These are phyloP conservation scores for Lachnum nothofagi DNA, from an alignment of 2,329 filamentous ascomycete genomes.

Conservation along the genomic window DNA sequence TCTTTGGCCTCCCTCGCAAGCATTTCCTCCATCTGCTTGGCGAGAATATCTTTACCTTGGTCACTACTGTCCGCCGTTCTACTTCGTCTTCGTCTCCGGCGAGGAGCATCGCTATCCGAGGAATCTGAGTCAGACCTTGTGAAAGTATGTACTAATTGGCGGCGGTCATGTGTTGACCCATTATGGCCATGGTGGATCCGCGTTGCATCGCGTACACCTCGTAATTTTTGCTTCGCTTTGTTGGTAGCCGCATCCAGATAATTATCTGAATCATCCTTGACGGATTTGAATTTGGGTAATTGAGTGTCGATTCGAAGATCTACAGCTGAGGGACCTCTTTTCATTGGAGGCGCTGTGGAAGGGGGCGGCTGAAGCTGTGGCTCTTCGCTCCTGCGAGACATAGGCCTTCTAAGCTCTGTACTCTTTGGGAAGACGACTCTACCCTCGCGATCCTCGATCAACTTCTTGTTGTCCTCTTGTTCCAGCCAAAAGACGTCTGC, in stretches of 20 bases:
- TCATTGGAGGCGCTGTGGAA: conserved; percentile 10
- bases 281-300: conserved; percentile 31
- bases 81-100: conserved; percentile 36
- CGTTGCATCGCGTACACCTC: conserved; percentile 45
- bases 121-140: conserved; percentile 54
- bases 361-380: conserved; percentile 13
- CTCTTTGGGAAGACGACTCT: conserved; percentile 61
- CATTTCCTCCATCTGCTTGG: conserved; percentile 59
- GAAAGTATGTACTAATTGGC: conserved; percentile 49
- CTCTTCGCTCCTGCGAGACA: conserved; percentile 30
- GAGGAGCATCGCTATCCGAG: conserved; percentile 49
- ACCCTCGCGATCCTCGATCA: conserved; percentile 76
- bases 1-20: conserved; percentile 48
- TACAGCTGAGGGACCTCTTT: conserved; percentile 13
- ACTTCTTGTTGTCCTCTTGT: conserved; percentile 69
- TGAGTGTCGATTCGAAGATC: conserved; percentile 31
- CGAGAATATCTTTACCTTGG: conserved; percentile 48
- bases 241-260: conserved; percentile 49
- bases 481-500: conserved; percentile 91
- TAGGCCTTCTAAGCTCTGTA: conserved; percentile 33
- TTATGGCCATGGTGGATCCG: conserved; percentile 54
- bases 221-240: conserved; percentile 55
- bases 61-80: conserved; percentile 43
- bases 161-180: conserved; percentile 45
- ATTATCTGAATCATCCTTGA: conserved; percentile 25